Percentiles rank a stretch among this genome's conserved stretches.
phyloP scores from a whole-genome alignment of 2,329 filamentous ascomycete species.

The Trichoderma polysporum region DNA sequence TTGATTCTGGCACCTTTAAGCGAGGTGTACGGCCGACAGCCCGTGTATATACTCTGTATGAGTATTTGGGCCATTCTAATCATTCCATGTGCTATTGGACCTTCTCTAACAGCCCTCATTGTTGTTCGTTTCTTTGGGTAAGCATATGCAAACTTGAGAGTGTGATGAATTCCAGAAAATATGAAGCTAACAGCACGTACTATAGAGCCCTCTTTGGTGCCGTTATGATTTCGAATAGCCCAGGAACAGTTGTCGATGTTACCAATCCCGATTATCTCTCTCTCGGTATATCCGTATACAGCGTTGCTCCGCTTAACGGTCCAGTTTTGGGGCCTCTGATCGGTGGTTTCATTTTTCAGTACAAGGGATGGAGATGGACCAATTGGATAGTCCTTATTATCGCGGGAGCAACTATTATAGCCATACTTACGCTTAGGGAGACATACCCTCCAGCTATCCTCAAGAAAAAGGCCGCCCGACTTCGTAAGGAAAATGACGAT shows the following conservation, averaged over 20 bases:
- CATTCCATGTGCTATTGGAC: conserved; percentile 69
- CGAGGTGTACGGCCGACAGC: conserved; percentile 66
- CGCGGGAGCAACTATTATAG: conserved; percentile 58
- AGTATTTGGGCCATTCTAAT: conserved; percentile 65
- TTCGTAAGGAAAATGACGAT: conserved; percentile 68
- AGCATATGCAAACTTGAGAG: conserved; percentile 26
- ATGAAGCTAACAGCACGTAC: neutral
- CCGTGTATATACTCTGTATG: conserved; percentile 69
- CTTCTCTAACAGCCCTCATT: conserved; percentile 65
- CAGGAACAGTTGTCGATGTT: conserved; percentile 81
- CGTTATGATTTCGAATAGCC: conserved; percentile 79
- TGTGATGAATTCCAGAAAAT: neutral
- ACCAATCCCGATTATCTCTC: conserved; percentile 77
- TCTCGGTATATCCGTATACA: conserved; percentile 70
- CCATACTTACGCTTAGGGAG: conserved; percentile 65
- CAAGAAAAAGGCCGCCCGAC: conserved; percentile 61
- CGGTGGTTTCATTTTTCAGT: conserved; percentile 70
- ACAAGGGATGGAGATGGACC: conserved; percentile 84
- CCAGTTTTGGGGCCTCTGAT: conserved; percentile 51
- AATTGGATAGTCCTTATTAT: conserved; percentile 79
- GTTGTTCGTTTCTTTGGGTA: conserved; percentile 71
- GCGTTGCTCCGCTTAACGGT: conserved; percentile 79
- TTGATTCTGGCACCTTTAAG: conserved; percentile 72
- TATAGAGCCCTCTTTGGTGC: conserved; percentile 55
- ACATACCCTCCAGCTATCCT: conserved; percentile 75